Conservation (phyloP, 1,284 basidiomycete species). For the Malassezia vespertilionis region DNA sequence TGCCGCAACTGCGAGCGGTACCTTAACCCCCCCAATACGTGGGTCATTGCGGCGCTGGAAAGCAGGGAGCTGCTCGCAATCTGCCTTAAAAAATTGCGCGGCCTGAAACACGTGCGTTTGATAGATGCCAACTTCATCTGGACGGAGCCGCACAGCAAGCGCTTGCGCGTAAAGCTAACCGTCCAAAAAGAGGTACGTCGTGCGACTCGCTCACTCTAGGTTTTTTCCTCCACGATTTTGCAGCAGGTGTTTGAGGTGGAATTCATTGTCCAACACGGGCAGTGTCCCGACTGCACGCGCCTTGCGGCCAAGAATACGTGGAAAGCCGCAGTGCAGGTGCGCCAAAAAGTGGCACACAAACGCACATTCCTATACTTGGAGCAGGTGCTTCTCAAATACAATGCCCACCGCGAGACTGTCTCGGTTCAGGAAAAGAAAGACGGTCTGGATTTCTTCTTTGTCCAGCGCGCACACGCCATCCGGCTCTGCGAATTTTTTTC, state of each 20-base stretch:
- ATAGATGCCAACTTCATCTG: slow-evolving; percentile 97
- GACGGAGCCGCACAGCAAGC: slow-evolving; percentile 95
- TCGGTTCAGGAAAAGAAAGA: slow-evolving; percentile 84
- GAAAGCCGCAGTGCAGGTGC: slow-evolving; percentile 91
- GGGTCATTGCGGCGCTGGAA: slow-evolving; percentile 78
- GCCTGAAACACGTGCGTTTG: slow-evolving; percentile 81
- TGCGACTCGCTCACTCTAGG: too few relatives aligned
- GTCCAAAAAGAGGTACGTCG: slow-evolving; percentile 99
- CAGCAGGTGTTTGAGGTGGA: slow-evolving; percentile 97
- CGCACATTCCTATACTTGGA: slow-evolving; percentile 95
- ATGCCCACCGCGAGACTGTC: slow-evolving; percentile 90
- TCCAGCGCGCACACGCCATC: slow-evolving; percentile 74
- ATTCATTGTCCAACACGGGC: slow-evolving; percentile 85
- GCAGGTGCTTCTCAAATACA: slow-evolving; percentile 92
- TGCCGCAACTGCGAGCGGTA: slow-evolving; percentile 95
- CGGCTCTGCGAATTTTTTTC: slow-evolving; percentile 95
- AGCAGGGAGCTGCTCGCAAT: slow-evolving; percentile 73
- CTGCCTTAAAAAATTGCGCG: slow-evolving; percentile 78
- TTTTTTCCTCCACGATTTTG: slow-evolving; percentile 83
- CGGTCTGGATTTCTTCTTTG: slow-evolving; percentile 94
- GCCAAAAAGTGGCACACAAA: slow-evolving; percentile 81
- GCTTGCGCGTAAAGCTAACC: slow-evolving; percentile 82
- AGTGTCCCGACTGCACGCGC: slow-evolving; percentile 85
- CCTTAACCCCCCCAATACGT: slow-evolving; percentile 76
- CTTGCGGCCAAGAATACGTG: slow-evolving; percentile 97